Evolutionary conservation across 1,139 yeast genomes (phyloP), one percentile per base, ranked within the genome.

Genomic region (Suhomyces coccinellae): DNA sequence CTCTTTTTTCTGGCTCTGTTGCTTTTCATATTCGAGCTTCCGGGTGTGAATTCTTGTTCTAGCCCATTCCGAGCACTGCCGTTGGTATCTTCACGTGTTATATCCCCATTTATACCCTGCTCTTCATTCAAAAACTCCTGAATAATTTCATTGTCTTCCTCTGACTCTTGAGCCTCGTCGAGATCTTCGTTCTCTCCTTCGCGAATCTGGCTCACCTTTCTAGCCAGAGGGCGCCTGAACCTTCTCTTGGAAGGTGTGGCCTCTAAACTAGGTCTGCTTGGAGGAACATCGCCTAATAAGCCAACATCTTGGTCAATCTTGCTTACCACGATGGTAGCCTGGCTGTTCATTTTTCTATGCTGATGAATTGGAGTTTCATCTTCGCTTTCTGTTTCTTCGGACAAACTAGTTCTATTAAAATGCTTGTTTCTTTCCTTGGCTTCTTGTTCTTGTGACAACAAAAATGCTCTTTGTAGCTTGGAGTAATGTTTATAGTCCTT

Each of bases 401-500:
- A 47, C 8, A 45, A 32, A 14, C 44, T 52, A 14, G 33, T 42
- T 12, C 50, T 49, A 11, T 30, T 14, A 20, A 13, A 22, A 12
- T 36, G 29, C 27, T 55, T 57, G 30, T 58, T 58, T 49, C 69
- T 58, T 36, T 50, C 53, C 36, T 62, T 67, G 2, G 72, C 66
- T 40, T 71, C 78, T 33, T 63, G 63, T 26, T 59, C 63, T 49
- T 75, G 93, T 12, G 82, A 77, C 33, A 73, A 56, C 37, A 65
- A 62, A 58, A 86, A 86, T 0, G 85, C 87, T 29, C 73, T 67
- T 43, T 71, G 73, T 55, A 85, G 63, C 45, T 77, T 79, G 40
- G 80, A 76, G 62, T 75, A 87, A 32, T 77, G 82, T 61, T 88
- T 90, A 63, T 90, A 95, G 41, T 89, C 96, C 47, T 80, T 79